A percentile compares a stretch with the other conserved stretches of the same genome.
phyloP scores from a whole-genome alignment of 164 flowering plant species.

The Dillenia turbinata region DNA sequence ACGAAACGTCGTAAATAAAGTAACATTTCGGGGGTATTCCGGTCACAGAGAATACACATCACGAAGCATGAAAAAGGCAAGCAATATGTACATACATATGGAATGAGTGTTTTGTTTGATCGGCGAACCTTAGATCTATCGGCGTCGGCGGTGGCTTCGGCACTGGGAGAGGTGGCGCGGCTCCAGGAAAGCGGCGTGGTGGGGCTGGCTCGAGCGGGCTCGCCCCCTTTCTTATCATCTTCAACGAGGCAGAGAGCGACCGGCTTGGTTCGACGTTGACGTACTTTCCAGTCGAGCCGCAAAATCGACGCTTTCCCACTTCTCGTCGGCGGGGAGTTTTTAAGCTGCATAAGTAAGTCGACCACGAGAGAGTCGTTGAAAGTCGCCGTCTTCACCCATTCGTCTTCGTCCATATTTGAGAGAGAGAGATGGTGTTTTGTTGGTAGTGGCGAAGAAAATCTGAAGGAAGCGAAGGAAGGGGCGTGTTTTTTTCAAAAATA shows the following conservation, averaged over 20 bases:
- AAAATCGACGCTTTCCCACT: slow-evolving; percentile 1
- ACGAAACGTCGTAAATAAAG: no score
- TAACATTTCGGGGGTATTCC: no score
- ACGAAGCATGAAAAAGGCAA: background rate
- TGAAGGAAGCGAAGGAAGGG: background rate
- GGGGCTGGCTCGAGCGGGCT: slow-evolving; percentile 33
- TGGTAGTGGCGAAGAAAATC: slow-evolving; percentile 11
- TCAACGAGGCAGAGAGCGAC: background rate
- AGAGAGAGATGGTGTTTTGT: slow-evolving; percentile 7
- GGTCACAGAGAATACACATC: background rate
- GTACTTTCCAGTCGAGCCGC: slow-evolving; percentile 36
- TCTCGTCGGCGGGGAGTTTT: slow-evolving; percentile 3
- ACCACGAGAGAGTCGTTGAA: slow-evolving; percentile 27
- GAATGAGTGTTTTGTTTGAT: background rate
- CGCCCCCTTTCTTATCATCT: slow-evolving; percentile 5
- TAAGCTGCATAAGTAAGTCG: slow-evolving; percentile 28
- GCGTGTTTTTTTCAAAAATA: background rate
- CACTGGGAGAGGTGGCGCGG: slow-evolving; percentile 37
- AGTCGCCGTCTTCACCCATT: slow-evolving; percentile 35
- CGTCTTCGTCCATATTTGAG: slow-evolving; percentile 13
- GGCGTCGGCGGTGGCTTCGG: slow-evolving; percentile 23
- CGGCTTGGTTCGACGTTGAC: slow-evolving; percentile 37
- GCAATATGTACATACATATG: background rate
- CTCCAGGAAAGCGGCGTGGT: slow-evolving; percentile 54
- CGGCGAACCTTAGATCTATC: slow-evolving; percentile 43